Conservation (phyloP, 1,284 basidiomycete genomes). For the Leccinum pachyderme region DNA sequence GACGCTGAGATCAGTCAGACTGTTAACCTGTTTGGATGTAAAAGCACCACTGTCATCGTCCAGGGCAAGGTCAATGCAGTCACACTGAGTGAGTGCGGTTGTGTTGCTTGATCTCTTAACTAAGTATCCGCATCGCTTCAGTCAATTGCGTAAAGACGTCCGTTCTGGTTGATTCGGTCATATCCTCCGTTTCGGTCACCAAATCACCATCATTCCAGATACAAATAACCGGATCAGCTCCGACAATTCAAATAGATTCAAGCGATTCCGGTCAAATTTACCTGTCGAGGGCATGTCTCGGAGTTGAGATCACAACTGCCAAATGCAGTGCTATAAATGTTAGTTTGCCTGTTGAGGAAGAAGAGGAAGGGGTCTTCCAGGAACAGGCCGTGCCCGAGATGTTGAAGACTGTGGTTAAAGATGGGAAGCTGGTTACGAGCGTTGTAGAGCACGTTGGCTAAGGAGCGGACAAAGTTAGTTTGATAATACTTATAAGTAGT, state of each 20-base stretch:
- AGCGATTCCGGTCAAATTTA: conserved; percentile 97
- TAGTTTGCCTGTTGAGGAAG: conserved; percentile 81
- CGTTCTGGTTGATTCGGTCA: conserved; percentile 87
- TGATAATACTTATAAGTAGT: neutral
- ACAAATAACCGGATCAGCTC: conserved; percentile 87
- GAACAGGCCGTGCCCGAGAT: conserved; percentile 96
- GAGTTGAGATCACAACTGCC: conserved; percentile 87
- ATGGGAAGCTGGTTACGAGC: conserved; percentile 85
- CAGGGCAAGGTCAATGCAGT: conserved; percentile 97
- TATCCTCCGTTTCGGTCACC: conserved; percentile 87
- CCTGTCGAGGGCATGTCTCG: conserved; percentile 81
- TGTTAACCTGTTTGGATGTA: conserved; percentile 91
- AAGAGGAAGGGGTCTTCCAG: conserved; percentile 89
- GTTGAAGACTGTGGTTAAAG: conserved; percentile 81
- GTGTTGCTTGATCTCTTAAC: neutral
- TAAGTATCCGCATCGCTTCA: conserved; percentile 33
- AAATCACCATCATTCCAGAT: conserved; percentile 91
- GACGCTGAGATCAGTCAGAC: conserved; percentile 82
- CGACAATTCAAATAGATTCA: conserved; percentile 92
- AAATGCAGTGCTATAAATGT: conserved; percentile 97
- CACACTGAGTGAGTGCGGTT: conserved; percentile 67
- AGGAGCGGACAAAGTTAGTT: neutral
- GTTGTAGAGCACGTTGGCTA: conserved; percentile 89
- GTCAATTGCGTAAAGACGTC: conserved; percentile 91
- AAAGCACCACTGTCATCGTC: conserved; percentile 83